Percentiles rank a stretch among this genome's conserved stretches.
These are phyloP conservation scores for Fusarium sarcochroum DNA, from an alignment of 2,329 filamentous ascomycete species.

Conservation along the genomic window DNA sequence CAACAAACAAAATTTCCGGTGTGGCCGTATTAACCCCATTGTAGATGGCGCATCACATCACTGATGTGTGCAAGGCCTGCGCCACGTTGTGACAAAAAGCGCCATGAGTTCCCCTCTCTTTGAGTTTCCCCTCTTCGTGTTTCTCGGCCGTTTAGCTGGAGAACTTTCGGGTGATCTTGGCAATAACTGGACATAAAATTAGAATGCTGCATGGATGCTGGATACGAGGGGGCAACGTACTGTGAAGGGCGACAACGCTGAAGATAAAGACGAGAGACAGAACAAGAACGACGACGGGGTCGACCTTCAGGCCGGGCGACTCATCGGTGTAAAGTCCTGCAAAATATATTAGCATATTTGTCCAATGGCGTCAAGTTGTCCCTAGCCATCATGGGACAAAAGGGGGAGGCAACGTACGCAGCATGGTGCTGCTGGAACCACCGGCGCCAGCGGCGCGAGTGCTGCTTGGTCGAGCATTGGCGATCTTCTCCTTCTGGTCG, in stretches of 20 bases:
- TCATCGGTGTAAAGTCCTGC: conserved; percentile 96
- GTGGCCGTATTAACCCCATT: conserved; percentile 46
- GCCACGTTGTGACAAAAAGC: conserved; percentile 40
- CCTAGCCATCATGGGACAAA: conserved; percentile 1
- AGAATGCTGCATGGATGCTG: conserved; percentile 28
- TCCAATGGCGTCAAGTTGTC: background rate
- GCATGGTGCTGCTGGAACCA: conserved; percentile 97
- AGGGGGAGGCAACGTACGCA: conserved; percentile 77
- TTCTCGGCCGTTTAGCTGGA: conserved; percentile 64
- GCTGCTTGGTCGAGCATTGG: conserved; percentile 92
- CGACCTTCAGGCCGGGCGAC: conserved; percentile 96
- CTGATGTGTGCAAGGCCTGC: conserved; percentile 38
- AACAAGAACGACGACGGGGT: conserved; percentile 96
- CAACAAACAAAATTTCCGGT: conserved; percentile 49
- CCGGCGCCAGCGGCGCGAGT: conserved; percentile 94
- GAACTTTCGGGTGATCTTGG: conserved; percentile 94
- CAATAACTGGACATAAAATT: conserved; percentile 77
- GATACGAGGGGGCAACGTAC: conserved; percentile 68
- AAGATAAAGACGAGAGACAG: conserved; percentile 99
- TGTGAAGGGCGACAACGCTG: conserved; percentile 96
- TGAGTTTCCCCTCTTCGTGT: conserved; percentile 18
- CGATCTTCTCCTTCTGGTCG: conserved; percentile 96
- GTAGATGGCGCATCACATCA: conserved; percentile 42
- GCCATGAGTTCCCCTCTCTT: conserved; percentile 21
- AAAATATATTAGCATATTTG: conserved; percentile 47